Evolutionary conservation across 2,329 filamentous ascomycete species (phyloP).

Genomic region (Neofusicoccum ribis): DNA sequence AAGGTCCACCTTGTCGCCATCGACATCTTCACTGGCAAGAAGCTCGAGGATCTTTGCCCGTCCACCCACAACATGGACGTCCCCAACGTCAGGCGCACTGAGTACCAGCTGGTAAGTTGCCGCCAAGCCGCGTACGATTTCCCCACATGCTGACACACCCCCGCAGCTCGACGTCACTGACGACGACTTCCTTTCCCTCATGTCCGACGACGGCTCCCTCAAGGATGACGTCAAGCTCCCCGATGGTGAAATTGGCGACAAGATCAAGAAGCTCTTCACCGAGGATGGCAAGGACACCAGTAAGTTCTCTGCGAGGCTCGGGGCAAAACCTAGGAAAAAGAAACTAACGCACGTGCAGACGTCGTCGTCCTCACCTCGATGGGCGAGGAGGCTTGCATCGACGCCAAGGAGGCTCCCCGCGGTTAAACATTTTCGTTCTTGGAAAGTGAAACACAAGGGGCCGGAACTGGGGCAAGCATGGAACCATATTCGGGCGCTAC

Average conservation of each 20-base stretch:
- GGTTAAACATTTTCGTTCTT: conserved; percentile 14
- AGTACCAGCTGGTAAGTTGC: conserved; percentile 87
- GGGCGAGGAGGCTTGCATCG: conserved; percentile 90
- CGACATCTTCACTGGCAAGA: conserved; percentile 99
- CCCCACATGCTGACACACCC: conserved; percentile 25
- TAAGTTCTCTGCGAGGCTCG: conserved; percentile 55
- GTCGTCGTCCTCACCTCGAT: conserved; percentile 92
- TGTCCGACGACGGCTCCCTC: conserved; percentile 79
- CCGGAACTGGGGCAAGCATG: conserved; percentile 9
- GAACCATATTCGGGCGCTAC: conserved; percentile 3
- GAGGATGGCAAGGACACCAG: conserved; percentile 89
- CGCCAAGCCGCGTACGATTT: conserved; percentile 7
- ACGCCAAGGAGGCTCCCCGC: conserved; percentile 86
- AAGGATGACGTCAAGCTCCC: conserved; percentile 96
- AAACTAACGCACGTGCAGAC: conserved; percentile 56
- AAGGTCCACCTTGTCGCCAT: conserved; percentile 98
- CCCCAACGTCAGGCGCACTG: conserved; percentile 84
- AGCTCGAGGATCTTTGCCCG: conserved; percentile 97
- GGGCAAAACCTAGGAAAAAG: neutral
- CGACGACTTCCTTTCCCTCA: conserved; percentile 92
- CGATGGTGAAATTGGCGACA: conserved; percentile 83
- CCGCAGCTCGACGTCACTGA: conserved; percentile 87
- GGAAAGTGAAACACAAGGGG: conserved; percentile 12
- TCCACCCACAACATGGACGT: conserved; percentile 99
- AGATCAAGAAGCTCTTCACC: conserved; percentile 78